Percentiles rank a stretch among this genome's conserved stretches.
Evolutionary conservation across 306 rosid genomes (phyloP).

Genomic region (Oxytropis ochrocephala): DNA sequence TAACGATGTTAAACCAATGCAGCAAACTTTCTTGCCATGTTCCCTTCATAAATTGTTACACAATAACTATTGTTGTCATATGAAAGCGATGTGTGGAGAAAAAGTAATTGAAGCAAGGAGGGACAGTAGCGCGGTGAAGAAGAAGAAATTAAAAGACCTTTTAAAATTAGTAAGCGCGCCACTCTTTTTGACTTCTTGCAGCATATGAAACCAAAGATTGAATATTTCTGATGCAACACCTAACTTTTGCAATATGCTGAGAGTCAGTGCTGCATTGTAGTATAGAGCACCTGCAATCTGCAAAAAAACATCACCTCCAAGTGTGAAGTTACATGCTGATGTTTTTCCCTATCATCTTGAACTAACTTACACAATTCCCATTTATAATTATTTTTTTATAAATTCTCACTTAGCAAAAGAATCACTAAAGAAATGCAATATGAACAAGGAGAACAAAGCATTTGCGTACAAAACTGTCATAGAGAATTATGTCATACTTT

Average conservation of each 20-base stretch:
- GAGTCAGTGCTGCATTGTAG: conserved; percentile 73
- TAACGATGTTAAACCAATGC: conserved; percentile 87
- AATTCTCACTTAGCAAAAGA: background rate
- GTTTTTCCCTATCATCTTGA: background rate
- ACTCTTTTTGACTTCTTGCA: conserved; percentile 75
- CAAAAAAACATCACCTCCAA: conserved; percentile 2
- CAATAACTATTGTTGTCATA: background rate
- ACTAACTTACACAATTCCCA: conserved; percentile 2
- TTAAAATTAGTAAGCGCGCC: conserved; percentile 66
- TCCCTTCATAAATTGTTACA: conserved; percentile 50
- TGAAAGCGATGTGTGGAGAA: background rate
- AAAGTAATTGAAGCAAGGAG: background rate
- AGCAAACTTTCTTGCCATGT: conserved; percentile 89
- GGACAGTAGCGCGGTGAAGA: background rate
- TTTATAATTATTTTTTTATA: background rate
- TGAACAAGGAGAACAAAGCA: background rate
- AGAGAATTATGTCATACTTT: background rate
- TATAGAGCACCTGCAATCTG: conserved; percentile 89
- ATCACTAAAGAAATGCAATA: background rate
- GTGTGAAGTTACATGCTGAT: background rate
- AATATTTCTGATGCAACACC: conserved; percentile 79
- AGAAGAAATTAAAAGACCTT: conserved; percentile 34
- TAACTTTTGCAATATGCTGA: conserved; percentile 63
- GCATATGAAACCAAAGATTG: conserved; percentile 90
- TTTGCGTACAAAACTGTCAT: background rate